Evolutionary conservation across 1,139 yeast genomes (phyloP).

Genomic region (Candida glucosophila): DNA sequence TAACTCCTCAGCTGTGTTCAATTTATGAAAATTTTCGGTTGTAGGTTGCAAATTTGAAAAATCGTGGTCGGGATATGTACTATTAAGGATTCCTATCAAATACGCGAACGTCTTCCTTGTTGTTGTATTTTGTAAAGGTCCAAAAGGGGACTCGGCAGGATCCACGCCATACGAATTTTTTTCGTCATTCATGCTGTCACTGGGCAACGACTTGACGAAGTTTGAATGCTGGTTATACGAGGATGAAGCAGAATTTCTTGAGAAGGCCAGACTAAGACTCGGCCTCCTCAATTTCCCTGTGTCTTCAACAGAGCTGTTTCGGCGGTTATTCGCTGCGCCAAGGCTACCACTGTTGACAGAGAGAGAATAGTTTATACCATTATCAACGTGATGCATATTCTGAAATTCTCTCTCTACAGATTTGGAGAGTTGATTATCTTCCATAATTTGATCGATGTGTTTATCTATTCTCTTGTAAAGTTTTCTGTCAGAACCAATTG

Average conservation of each 20-base stretch:
- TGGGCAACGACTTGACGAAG: conserved; percentile 13
- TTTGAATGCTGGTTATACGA: conserved; percentile 4
- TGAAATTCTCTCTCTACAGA: conserved; percentile 27
- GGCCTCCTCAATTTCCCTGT: conserved; percentile 19
- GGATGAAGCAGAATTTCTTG: conserved; percentile 5
- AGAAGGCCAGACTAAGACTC: conserved; percentile 11
- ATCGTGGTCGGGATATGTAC: conserved; percentile 94
- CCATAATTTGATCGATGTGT: conserved; percentile 60
- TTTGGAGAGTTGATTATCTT: conserved; percentile 42
- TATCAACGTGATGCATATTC: conserved; percentile 26
- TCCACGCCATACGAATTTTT: conserved; percentile 6
- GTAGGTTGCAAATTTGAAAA: conserved; percentile 82
- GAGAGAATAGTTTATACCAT: too few relatives aligned
- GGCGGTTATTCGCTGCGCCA: conserved; percentile 12
- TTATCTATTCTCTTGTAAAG: conserved; percentile 81
- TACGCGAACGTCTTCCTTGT: conserved; percentile 88
- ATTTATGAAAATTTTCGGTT: conserved; percentile 50
- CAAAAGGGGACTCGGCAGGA: conserved; percentile 72
- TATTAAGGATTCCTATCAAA: conserved; percentile 80
- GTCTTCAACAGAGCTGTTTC: conserved; percentile 13
- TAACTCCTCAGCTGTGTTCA: conserved; percentile 44
- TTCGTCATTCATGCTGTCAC: conserved; percentile 13
- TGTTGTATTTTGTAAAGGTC: conserved; percentile 77
- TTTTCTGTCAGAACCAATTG: conserved; percentile 83
- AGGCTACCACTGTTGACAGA: conserved; percentile 31